Evolutionary conservation across 2,329 filamentous ascomycete species (phyloP).

Genomic region (Botrytis pseudocinerea): DNA sequence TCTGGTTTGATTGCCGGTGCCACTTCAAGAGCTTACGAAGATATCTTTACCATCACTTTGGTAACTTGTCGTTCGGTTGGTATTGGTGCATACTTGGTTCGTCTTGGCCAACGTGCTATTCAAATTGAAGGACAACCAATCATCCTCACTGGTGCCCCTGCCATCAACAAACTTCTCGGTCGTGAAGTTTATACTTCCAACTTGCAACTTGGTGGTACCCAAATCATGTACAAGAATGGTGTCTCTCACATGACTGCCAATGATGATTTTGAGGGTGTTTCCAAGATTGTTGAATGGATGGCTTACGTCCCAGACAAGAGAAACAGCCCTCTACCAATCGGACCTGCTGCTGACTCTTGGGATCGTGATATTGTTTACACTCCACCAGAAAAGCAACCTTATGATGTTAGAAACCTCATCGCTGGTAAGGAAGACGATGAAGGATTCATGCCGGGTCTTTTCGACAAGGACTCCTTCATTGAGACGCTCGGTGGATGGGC

Average conservation of each 20-base stretch:
- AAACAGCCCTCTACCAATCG: conserved; percentile 88
- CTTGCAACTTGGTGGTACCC: conserved; percentile 98
- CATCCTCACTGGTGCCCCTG: conserved; percentile 94
- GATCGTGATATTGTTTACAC: conserved; percentile 86
- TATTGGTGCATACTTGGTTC: conserved; percentile 98
- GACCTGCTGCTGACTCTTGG: conserved; percentile 82
- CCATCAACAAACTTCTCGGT: conserved; percentile 96
- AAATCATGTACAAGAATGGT: conserved; percentile 99
- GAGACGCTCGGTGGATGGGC: conserved; percentile 97
- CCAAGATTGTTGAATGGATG: conserved; percentile 97
- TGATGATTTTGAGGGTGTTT: conserved; percentile 96
- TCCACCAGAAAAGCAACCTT: conserved; percentile 75
- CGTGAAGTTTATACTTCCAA: conserved; percentile 99
- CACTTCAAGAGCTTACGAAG: conserved; percentile 94
- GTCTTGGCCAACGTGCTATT: conserved; percentile 95
- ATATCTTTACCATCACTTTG: conserved; percentile 97
- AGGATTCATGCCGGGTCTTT: conserved; percentile 86
- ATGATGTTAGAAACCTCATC: conserved; percentile 94
- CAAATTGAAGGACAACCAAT: conserved; percentile 99
- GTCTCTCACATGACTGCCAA: conserved; percentile 98
- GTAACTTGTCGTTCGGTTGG: conserved; percentile 98
- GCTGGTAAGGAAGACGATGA: conserved; percentile 76
- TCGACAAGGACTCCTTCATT: conserved; percentile 95
- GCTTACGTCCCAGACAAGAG: conserved; percentile 96
- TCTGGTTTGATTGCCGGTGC: conserved; percentile 98